A percentile compares a stretch with the other conserved stretches of the same genome.
These are phyloP conservation scores for Diutina pseudorugosa DNA, from an alignment of 1,139 yeast genomes.

Conservation along the genomic window DNA sequence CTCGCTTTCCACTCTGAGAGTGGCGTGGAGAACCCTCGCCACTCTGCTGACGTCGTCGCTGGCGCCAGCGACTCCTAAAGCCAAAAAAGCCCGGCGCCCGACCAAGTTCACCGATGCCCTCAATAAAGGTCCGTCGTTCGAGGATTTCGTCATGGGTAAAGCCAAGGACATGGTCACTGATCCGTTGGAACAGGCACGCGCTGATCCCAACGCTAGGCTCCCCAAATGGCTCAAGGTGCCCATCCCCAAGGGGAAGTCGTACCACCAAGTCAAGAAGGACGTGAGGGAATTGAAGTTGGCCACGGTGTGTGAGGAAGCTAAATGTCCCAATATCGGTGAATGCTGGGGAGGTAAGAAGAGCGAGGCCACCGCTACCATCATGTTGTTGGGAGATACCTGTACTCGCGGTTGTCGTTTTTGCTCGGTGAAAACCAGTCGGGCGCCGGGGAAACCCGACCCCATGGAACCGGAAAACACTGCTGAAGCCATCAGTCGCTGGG, in stretches of 20 bases:
- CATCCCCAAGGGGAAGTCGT: conserved; percentile 84
- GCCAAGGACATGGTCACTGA: conserved; percentile 56
- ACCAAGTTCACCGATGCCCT: conserved; percentile 62
- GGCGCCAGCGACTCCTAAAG: neutral
- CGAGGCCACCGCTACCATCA: conserved; percentile 97
- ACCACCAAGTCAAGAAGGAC: conserved; percentile 70
- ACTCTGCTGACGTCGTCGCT: neutral
- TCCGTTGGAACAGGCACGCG: conserved; percentile 58
- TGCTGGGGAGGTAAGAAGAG: conserved; percentile 98
- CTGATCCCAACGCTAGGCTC: conserved; percentile 52
- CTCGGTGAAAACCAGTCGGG: conserved; percentile 84
- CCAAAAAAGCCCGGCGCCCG: conserved; percentile 23
- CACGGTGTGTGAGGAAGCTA: conserved; percentile 97
- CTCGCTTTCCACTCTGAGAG: neutral
- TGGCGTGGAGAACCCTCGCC: neutral
- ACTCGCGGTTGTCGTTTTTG: conserved; percentile 98
- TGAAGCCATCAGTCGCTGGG: conserved; percentile 96
- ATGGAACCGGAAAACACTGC: conserved; percentile 97
- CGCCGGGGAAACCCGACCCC: conserved; percentile 85
- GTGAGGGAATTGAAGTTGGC: conserved; percentile 80
- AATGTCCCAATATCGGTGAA: conserved; percentile 97
- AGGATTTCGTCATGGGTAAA: conserved; percentile 73
- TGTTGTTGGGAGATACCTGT: conserved; percentile 97
- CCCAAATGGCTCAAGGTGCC: conserved; percentile 95
- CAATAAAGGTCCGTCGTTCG: conserved; percentile 86